These are phyloP conservation scores for Kazachstania taianensis DNA, from an alignment of 805 yeast species.

Conservation along the genomic window DNA sequence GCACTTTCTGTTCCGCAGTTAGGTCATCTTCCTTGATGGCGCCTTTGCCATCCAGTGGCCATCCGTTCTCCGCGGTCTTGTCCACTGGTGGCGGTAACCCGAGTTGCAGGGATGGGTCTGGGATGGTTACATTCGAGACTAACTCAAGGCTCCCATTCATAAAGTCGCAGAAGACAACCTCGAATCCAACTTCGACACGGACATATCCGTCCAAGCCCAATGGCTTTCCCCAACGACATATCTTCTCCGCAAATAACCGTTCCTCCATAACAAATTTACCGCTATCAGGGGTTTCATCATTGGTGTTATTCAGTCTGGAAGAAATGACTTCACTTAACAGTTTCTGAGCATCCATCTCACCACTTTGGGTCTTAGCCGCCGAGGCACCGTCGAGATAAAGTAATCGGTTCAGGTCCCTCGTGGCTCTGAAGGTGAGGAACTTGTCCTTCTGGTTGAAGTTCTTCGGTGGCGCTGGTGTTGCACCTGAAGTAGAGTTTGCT, in stretches of 20 bases:
- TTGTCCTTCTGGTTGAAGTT: slow-evolving; percentile 1
- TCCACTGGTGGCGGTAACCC: slow-evolving; percentile 31
- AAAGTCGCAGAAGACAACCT: slow-evolving; percentile 52
- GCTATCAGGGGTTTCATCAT: slow-evolving; percentile 12
- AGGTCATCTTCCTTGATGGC: slow-evolving; percentile 13
- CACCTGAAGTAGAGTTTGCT: background rate
- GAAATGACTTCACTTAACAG: slow-evolving; percentile 30
- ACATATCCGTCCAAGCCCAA: slow-evolving; percentile 51
- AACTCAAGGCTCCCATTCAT: slow-evolving; percentile 35
- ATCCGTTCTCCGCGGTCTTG: slow-evolving; percentile 19
- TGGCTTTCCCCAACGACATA: slow-evolving; percentile 44
- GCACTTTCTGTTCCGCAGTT: slow-evolving; percentile 14
- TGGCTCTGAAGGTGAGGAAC: slow-evolving; percentile 36
- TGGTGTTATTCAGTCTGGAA: slow-evolving; percentile 7
- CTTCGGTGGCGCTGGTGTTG: slow-evolving; percentile 3
- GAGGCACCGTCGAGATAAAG: slow-evolving; percentile 58
- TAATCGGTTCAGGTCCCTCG: slow-evolving; percentile 38
- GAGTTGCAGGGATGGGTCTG: slow-evolving; percentile 30
- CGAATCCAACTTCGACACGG: slow-evolving; percentile 52
- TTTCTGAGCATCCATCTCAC: slow-evolving; percentile 53
- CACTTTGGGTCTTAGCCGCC: slow-evolving; percentile 48
- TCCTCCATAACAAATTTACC: slow-evolving; percentile 29
- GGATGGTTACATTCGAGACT: slow-evolving; percentile 36
- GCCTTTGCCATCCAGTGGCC: slow-evolving; percentile 24
- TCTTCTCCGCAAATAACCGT: slow-evolving; percentile 36